These are phyloP conservation scores for Eucalyptus dawsonii DNA, from an alignment of 345 rosid species.

Conservation along the genomic window DNA sequence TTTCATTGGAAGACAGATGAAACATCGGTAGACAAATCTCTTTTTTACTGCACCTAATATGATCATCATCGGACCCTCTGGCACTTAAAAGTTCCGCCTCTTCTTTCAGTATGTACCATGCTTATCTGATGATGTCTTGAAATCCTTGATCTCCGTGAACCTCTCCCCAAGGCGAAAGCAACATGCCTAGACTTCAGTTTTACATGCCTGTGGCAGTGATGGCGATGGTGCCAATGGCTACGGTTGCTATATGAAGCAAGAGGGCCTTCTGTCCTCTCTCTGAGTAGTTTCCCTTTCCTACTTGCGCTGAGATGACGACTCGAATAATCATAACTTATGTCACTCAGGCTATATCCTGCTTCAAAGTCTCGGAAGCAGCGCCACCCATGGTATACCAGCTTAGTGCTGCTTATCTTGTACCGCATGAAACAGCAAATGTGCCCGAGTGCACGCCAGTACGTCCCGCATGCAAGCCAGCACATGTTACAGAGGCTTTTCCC, in stretches of 20 bases:
- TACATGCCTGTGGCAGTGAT: not conserved
- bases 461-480: constrained; percentile 45
- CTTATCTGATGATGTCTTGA: constrained; percentile 8
- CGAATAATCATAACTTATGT: constrained; percentile 2
- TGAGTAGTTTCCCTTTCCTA: constrained; percentile 5
- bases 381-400: constrained; percentile 7
- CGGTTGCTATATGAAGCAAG: not conserved
- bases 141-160: constrained; percentile 21
- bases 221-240: not conserved
- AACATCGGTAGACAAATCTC: not conserved
- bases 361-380: constrained; percentile 26
- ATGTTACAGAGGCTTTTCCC: constrained; percentile 57
- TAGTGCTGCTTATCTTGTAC: constrained; percentile 25
- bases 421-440: constrained; percentile 35
- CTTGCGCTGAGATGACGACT: not conserved
- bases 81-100: constrained; percentile 4
- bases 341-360: constrained; percentile 2
- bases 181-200: constrained; percentile 19
- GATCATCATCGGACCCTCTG: not conserved
- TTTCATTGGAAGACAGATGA: not conserved
- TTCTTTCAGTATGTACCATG: not conserved
- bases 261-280: not conserved
- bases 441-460: constrained; percentile 36
- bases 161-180: constrained; percentile 15
- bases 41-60: not conserved